Evolutionary conservation across 352 stramenopile species (phyloP).

Genomic region (Phytophthora sp.): DNA sequence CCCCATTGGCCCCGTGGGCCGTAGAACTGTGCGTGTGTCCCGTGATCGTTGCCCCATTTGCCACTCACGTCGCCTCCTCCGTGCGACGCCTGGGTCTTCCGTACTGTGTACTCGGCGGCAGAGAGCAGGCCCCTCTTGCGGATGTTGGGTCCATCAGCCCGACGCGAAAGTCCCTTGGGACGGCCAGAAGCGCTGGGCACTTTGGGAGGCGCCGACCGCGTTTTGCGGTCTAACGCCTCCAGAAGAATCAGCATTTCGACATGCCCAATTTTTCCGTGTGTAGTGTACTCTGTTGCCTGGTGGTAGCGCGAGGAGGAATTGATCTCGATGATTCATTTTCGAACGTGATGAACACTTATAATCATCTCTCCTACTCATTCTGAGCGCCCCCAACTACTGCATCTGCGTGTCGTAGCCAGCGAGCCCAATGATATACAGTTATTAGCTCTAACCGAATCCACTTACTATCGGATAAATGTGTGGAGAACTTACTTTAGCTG

Average conservation of each 20-base stretch:
- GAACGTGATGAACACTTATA: slow-evolving; percentile 58
- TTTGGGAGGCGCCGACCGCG: slow-evolving; percentile 59
- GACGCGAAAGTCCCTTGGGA: slow-evolving; percentile 71
- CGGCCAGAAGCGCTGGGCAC: slow-evolving; percentile 79
- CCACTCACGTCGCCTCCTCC: slow-evolving; percentile 61
- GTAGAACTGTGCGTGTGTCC: too few relatives aligned
- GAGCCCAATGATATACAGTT: slow-evolving; percentile 86
- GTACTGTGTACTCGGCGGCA: slow-evolving; percentile 56
- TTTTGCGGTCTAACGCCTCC: slow-evolving; percentile 61
- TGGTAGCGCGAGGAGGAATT: slow-evolving; percentile 46
- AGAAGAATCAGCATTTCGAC: slow-evolving; percentile 88
- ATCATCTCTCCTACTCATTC: slow-evolving; percentile 82
- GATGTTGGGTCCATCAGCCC: slow-evolving; percentile 85
- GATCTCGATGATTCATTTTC: slow-evolving; percentile 41
- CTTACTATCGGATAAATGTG: slow-evolving; percentile 72
- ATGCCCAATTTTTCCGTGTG: slow-evolving; percentile 26
- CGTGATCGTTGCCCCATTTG: slow-evolving; percentile 68
- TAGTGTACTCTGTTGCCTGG: neutral
- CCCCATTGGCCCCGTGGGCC: too few relatives aligned
- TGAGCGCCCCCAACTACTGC: slow-evolving; percentile 41
- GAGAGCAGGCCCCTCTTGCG: slow-evolving; percentile 65
- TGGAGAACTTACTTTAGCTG: slow-evolving; percentile 47
- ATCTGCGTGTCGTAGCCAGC: neutral
- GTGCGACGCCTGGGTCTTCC: slow-evolving; percentile 70
- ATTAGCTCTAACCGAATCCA: slow-evolving; percentile 91